Base-by-base conservation (phyloP, 164 flowering plant species). In the Cinnamomum micranthum region DNA sequence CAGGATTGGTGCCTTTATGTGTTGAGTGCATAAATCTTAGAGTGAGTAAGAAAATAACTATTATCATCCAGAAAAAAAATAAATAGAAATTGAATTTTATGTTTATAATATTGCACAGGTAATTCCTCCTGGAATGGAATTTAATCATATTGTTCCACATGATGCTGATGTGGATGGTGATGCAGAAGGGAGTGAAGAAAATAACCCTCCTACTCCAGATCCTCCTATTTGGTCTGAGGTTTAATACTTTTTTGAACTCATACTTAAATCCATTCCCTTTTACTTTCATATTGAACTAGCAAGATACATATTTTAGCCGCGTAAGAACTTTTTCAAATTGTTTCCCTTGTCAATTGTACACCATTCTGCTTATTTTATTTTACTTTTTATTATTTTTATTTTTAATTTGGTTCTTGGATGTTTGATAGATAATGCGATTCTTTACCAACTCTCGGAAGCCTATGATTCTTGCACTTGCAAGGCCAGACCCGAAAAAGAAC, bases 101-200 rank as follows among this genome's bases (percentile, higher is more conserved):
- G 60, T 20, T 55, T 41, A 41, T 41, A 41, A 41, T 41, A 47
- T 80, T 80, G 20, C 82, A 73, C 86, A 96, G 99, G 78, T 88
- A 80, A 96, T 96, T 83, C 96, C 99, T 79, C 98, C 98, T 75
- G 98, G 98, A 47, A 96, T 96, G 98, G 99, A 94, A 78, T 96
- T 96, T 80, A 87, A 91, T 81, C 91, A 96, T 80, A 92, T 94
- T 80, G 85, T 85, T 84, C 91, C 91, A 35, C 70, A 85, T 75
- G 97, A 90, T 77, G 96, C 87, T 79, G 99, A 96, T 77, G 67
- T 86, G 75, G 98, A 96, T 80, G 91, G 92, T 64, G 99, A 92
- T 65, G 33, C 80, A 67, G 97, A 89, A 83, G 95, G 89, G 73
- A 88, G 80, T 81, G 97, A 90, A 70, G 97, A 94, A 41, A 20